These are phyloP conservation scores for Fusarium sp. DNA, from an alignment of 2,329 filamentous ascomycete genomes.

Conservation along the genomic window DNA sequence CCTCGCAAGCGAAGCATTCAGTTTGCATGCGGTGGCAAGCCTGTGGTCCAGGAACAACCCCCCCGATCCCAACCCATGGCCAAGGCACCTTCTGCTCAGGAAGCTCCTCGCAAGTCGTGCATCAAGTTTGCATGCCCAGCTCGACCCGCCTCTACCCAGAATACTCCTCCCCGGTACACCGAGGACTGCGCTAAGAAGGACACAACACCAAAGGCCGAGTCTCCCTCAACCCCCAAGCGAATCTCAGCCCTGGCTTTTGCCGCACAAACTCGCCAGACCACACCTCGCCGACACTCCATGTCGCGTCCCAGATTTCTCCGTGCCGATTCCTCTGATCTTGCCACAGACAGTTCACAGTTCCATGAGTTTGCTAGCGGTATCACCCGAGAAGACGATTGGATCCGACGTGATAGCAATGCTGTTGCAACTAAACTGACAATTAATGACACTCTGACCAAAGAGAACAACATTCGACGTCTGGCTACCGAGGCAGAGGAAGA, in stretches of 20 bases:
- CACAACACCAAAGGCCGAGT: slow-evolving; percentile 33
- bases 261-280: slow-evolving; percentile 38
- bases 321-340: slow-evolving; percentile 60
- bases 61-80: slow-evolving; percentile 48
- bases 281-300: slow-evolving; percentile 37
- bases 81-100: slow-evolving; percentile 48
- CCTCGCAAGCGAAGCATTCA: slow-evolving; percentile 87
- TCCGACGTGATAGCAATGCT: slow-evolving; percentile 71
- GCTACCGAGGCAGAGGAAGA: slow-evolving; percentile 93
- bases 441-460: slow-evolving; percentile 87
- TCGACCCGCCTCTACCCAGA: slow-evolving; percentile 56
- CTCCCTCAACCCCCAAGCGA: slow-evolving; percentile 47
- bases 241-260: slow-evolving; percentile 35
- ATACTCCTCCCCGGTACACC: slow-evolving; percentile 47
- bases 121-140: slow-evolving; percentile 82
- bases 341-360: slow-evolving; percentile 71
- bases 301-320: slow-evolving; percentile 58
- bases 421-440: slow-evolving; percentile 81
- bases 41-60: slow-evolving; percentile 56
- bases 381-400: slow-evolving; percentile 90
- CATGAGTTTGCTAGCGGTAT: slow-evolving; percentile 91
- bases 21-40: slow-evolving; percentile 82
- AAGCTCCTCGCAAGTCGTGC: slow-evolving; percentile 63
- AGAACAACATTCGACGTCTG: slow-evolving; percentile 85
- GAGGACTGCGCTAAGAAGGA: slow-evolving; percentile 7